Evolutionary conservation across 1,139 yeast species (phyloP).

Genomic region (Oligophagozyma castellii): DNA sequence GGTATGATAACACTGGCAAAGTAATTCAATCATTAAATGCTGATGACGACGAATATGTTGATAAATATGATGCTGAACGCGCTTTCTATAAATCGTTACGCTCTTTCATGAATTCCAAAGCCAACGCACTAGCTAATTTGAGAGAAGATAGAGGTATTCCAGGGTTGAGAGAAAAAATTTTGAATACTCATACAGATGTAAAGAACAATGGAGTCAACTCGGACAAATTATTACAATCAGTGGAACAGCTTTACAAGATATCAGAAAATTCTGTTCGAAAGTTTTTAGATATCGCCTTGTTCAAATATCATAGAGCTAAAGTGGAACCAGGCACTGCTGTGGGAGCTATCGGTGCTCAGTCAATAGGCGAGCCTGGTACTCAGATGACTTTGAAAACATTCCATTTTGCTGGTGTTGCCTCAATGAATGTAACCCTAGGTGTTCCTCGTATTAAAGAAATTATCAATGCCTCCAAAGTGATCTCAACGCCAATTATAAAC

Average conservation of each 20-base stretch:
- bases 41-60: slow-evolving; percentile 47
- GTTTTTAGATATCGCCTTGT: slow-evolving; percentile 65
- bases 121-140: slow-evolving; percentile 39
- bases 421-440: slow-evolving; percentile 97
- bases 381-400: slow-evolving; percentile 98
- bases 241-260: slow-evolving; percentile 63
- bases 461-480: slow-evolving; percentile 89
- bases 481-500: slow-evolving; percentile 93
- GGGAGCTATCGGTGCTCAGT: slow-evolving; percentile 98
- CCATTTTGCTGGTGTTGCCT: slow-evolving; percentile 99
- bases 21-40: slow-evolving; percentile 31
- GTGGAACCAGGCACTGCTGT: slow-evolving; percentile 99
- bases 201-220: slow-evolving; percentile 29
- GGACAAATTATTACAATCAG: slow-evolving; percentile 36
- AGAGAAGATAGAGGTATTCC: slow-evolving; percentile 43
- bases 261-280: slow-evolving; percentile 45
- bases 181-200: slow-evolving; percentile 31
- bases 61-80: slow-evolving; percentile 77
- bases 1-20: slow-evolving; percentile 68
- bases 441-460: slow-evolving; percentile 99
- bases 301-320: slow-evolving; percentile 76
- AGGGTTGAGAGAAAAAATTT: slow-evolving; percentile 30
- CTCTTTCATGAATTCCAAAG: slow-evolving; percentile 45
- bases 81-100: slow-evolving; percentile 65
- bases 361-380: slow-evolving; percentile 98